A percentile compares a stretch with the other conserved stretches of the same genome.
Conservation (phyloP, 148 eudicot species). For the Euryodendron excelsum region DNA sequence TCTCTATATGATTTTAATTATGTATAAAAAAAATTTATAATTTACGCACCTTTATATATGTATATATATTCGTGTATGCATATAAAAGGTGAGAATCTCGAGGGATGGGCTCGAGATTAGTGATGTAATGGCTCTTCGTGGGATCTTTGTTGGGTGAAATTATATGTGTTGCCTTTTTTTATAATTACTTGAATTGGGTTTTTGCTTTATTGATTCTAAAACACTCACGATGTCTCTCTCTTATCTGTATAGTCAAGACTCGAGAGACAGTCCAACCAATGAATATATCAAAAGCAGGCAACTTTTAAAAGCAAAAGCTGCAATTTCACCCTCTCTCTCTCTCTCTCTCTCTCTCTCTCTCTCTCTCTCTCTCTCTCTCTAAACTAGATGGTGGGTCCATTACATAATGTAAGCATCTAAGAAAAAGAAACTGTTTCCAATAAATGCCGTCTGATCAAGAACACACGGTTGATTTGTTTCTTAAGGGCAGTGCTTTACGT, state of each 20-base stretch:
- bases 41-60: too few relatives aligned
- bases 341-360: not conserved
- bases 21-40: too few relatives aligned
- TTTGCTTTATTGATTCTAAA: not conserved
- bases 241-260: not conserved
- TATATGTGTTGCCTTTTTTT: not conserved
- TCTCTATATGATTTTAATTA: too few relatives aligned
- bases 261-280: slow-evolving; percentile 25
- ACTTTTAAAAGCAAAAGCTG: slow-evolving; percentile 37
- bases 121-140: slow-evolving; percentile 19
- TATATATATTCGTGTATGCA: too few relatives aligned
- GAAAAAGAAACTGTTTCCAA: not conserved
- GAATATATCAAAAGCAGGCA: slow-evolving; percentile 23
- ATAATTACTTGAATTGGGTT: not conserved
- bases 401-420: not conserved
- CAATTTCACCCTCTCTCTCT: too few relatives aligned
- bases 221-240: not conserved
- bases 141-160: slow-evolving; percentile 22
- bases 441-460: slow-evolving; percentile 2
- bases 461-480: not conserved
- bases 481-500: not conserved
- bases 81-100: slow-evolving; percentile 22
- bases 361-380: not conserved
- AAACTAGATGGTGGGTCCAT: not conserved
- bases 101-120: slow-evolving; percentile 22